phyloP scores from a whole-genome alignment of 495 filamentous ascomycete species.

The Clohesyomyces aquaticus region DNA sequence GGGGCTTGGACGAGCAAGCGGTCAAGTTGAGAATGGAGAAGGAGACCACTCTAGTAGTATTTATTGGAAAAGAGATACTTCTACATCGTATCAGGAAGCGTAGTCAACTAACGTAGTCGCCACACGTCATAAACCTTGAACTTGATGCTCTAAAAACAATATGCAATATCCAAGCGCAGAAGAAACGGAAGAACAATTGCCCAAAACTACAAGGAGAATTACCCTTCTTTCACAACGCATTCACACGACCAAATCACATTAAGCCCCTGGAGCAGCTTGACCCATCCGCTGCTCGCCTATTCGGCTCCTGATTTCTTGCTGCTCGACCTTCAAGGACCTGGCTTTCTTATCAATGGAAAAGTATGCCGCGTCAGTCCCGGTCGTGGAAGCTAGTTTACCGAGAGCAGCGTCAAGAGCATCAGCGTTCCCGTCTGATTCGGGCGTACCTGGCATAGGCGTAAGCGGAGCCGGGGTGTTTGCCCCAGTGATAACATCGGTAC shows the following conservation, averaged over 20 bases:
- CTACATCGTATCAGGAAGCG: too few relatives aligned
- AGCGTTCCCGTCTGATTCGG: neutral
- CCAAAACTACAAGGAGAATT: too few relatives aligned
- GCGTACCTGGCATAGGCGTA: neutral
- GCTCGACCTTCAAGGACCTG: conserved; percentile 35
- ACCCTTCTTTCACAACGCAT: too few relatives aligned
- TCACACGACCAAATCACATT: neutral
- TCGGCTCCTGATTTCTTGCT: conserved; percentile 34
- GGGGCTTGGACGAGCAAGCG: too few relatives aligned
- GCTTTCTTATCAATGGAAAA: conserved; percentile 15
- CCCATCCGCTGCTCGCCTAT: neutral
- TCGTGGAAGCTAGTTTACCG: neutral
- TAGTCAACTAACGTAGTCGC: too few relatives aligned
- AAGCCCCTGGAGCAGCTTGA: neutral
- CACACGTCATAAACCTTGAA: too few relatives aligned
- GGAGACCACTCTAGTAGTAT: too few relatives aligned
- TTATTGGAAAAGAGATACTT: too few relatives aligned
- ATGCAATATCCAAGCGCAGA: too few relatives aligned
- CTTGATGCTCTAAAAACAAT: too few relatives aligned
- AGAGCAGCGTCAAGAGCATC: neutral
- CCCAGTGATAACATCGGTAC: conserved; percentile 31
- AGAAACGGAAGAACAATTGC: too few relatives aligned
- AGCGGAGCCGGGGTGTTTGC: conserved; percentile 6
- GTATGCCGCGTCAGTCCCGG: conserved; percentile 15
- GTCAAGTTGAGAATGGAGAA: too few relatives aligned